Percentiles rank a stretch among this genome's conserved stretches.
phyloP scores from a whole-genome alignment of 2,329 filamentous ascomycete species.

The Cladosporium sphaerospermum region DNA sequence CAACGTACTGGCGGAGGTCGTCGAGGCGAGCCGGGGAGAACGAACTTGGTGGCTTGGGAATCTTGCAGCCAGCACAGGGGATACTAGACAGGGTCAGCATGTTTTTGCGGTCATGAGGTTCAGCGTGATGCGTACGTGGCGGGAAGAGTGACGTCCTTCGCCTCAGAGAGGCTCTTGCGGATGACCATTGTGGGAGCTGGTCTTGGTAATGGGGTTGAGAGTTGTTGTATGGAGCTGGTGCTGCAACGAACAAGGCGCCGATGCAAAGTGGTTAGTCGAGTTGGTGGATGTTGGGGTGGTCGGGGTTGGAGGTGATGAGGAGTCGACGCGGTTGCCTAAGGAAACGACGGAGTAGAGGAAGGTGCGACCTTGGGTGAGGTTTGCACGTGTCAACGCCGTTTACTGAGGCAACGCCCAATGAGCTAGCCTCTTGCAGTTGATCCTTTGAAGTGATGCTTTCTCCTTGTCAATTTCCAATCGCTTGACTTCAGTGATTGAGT shows the following conservation, averaged over 20 bases:
- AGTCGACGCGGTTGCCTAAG: too few species aligned
- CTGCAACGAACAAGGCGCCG: slow-evolving; percentile 8
- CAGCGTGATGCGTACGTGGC: background rate
- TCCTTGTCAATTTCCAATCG: too few species aligned
- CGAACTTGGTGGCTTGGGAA: slow-evolving; percentile 7
- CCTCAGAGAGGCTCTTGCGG: slow-evolving; percentile 1
- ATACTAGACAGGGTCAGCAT: slow-evolving; percentile 13
- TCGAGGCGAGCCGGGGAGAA: slow-evolving; percentile 16
- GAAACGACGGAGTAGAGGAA: too few species aligned
- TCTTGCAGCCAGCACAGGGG: slow-evolving; percentile 16
- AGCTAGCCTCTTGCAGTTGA: too few species aligned
- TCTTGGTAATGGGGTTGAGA: background rate
- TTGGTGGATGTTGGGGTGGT: background rate
- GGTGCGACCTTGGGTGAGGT: too few species aligned
- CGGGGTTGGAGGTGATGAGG: background rate
- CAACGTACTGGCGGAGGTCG: slow-evolving; percentile 12
- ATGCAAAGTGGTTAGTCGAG: background rate
- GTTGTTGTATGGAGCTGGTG: slow-evolving; percentile 4
- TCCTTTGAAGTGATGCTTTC: too few species aligned
- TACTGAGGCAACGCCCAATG: too few species aligned
- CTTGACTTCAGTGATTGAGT: too few species aligned
- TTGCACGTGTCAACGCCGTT: too few species aligned
- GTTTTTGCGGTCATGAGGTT: background rate
- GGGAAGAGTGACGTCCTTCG: background rate
- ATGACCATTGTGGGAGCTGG: slow-evolving; percentile 6